phyloP scores from a whole-genome alignment of 1,284 basidiomycete genomes.

The Paramarasmius palmivorus region DNA sequence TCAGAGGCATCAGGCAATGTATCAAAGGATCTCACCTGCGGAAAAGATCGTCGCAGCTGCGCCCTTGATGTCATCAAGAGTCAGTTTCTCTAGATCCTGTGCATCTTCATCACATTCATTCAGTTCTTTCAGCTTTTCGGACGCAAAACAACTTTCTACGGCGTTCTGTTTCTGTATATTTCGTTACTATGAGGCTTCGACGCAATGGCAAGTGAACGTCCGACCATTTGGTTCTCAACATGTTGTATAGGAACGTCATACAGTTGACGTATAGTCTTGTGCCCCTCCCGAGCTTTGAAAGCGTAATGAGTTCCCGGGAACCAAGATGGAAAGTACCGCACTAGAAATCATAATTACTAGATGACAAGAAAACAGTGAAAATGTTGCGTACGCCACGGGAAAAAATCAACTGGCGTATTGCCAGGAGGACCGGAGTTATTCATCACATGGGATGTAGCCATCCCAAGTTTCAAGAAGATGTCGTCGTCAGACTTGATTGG shows the following conservation, averaged over 20 bases:
- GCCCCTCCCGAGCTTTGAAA: slow-evolving; percentile 14
- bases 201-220: not conserved
- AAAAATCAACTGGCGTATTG: slow-evolving; percentile 21
- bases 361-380: not conserved
- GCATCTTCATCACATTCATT: not conserved
- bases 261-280: slow-evolving; percentile 8
- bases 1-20: too few relatives aligned
- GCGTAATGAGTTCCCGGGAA: slow-evolving; percentile 27
- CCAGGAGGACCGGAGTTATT: slow-evolving; percentile 19
- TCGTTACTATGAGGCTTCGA: not conserved
- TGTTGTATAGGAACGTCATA: slow-evolving; percentile 12
- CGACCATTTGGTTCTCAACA: slow-evolving; percentile 20
- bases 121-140: not conserved
- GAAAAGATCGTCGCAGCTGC: not conserved
- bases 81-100: not conserved
- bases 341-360: slow-evolving; percentile 12
- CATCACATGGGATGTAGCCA: slow-evolving; percentile 12
- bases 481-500: slow-evolving; percentile 23
- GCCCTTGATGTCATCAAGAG: not conserved
- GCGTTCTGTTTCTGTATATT: not conserved
- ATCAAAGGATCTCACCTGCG: not conserved
- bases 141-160: slow-evolving; percentile 2
- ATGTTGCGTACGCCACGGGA: slow-evolving; percentile 19
- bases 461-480: slow-evolving; percentile 18
- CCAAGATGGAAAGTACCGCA: slow-evolving; percentile 24